phyloP scores from a whole-genome alignment of 164 flowering plant species.

The Cinnamomum micranthum region DNA sequence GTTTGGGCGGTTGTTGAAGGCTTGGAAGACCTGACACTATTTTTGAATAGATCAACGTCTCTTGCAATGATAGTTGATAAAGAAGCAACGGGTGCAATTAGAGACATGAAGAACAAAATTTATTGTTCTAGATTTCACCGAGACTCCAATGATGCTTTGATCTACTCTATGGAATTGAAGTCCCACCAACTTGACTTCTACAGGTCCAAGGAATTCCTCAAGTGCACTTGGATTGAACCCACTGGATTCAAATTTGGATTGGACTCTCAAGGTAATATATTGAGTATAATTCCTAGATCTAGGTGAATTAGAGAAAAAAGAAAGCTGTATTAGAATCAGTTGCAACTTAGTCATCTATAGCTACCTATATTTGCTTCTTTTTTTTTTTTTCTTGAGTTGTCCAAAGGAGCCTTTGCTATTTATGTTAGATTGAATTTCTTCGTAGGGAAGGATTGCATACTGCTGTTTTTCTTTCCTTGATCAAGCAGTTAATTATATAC shows the following conservation, averaged over 20 bases:
- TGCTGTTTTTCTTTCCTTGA: too few relatives aligned
- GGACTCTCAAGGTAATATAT: background rate
- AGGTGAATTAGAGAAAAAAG: too few relatives aligned
- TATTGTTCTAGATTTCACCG: background rate
- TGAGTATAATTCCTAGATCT: too few relatives aligned
- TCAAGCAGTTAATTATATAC: too few relatives aligned
- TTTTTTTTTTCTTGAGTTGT: too few relatives aligned
- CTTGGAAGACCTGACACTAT: constrained; percentile 4
- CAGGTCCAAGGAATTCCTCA: background rate
- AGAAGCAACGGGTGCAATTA: too few relatives aligned
- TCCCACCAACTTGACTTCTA: background rate
- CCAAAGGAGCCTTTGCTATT: too few relatives aligned
- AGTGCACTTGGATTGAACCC: constrained; percentile 1
- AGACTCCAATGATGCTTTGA: background rate
- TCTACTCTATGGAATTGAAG: background rate
- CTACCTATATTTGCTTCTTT: too few relatives aligned
- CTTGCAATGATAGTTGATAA: background rate
- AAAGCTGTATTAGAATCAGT: too few relatives aligned
- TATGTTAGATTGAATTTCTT: too few relatives aligned
- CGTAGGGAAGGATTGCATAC: too few relatives aligned
- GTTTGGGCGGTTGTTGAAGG: constrained; percentile 2
- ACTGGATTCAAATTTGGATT: background rate
- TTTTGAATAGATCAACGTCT: constrained; percentile 1
- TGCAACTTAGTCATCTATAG: too few relatives aligned
- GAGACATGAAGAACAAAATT: background rate